Percentiles rank a stretch among this genome's conserved stretches.
These are phyloP conservation scores for Mycosphaerella arachidis DNA, from an alignment of 2,329 filamentous ascomycete species.

Conservation along the genomic window DNA sequence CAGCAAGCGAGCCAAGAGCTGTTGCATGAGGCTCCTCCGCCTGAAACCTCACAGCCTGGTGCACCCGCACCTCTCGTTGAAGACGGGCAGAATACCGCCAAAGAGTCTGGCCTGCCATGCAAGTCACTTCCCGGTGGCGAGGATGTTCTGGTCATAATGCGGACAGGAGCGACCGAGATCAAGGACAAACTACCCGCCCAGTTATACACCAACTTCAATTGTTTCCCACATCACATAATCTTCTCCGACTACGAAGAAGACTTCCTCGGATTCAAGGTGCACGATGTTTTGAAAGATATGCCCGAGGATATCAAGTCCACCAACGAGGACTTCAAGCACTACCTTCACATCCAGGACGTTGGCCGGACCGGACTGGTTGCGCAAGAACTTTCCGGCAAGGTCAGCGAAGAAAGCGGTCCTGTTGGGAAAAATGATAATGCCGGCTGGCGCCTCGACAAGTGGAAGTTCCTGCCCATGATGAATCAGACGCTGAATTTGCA, in stretches of 20 bases:
- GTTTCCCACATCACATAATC: slow-evolving; percentile 53
- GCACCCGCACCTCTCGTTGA: background rate
- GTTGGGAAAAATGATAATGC: slow-evolving; percentile 29
- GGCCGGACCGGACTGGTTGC: slow-evolving; percentile 31
- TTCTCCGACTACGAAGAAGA: slow-evolving; percentile 56
- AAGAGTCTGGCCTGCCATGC: slow-evolving; percentile 12
- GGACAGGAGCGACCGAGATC: slow-evolving; percentile 56
- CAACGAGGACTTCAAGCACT: slow-evolving; percentile 36
- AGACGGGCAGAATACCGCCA: background rate
- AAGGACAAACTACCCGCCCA: slow-evolving; percentile 53
- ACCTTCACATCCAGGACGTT: slow-evolving; percentile 32
- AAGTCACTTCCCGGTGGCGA: slow-evolving; percentile 34
- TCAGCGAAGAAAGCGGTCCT: slow-evolving; percentile 18
- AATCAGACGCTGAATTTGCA: slow-evolving; percentile 30
- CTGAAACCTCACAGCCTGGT: background rate
- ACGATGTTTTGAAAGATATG: slow-evolving; percentile 36
- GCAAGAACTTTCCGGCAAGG: slow-evolving; percentile 24
- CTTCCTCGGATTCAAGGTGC: slow-evolving; percentile 41
- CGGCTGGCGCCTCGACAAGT: slow-evolving; percentile 42
- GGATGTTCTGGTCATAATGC: slow-evolving; percentile 54
- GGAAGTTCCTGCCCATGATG: slow-evolving; percentile 50
- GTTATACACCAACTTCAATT: slow-evolving; percentile 51
- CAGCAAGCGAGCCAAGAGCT: background rate
- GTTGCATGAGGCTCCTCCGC: background rate
- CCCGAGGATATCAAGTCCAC: slow-evolving; percentile 26